A percentile compares a stretch with the other conserved stretches of the same genome.
These are phyloP conservation scores for Fusarium brevicatenulatum DNA, from an alignment of 2,329 filamentous ascomycete genomes.

Conservation along the genomic window DNA sequence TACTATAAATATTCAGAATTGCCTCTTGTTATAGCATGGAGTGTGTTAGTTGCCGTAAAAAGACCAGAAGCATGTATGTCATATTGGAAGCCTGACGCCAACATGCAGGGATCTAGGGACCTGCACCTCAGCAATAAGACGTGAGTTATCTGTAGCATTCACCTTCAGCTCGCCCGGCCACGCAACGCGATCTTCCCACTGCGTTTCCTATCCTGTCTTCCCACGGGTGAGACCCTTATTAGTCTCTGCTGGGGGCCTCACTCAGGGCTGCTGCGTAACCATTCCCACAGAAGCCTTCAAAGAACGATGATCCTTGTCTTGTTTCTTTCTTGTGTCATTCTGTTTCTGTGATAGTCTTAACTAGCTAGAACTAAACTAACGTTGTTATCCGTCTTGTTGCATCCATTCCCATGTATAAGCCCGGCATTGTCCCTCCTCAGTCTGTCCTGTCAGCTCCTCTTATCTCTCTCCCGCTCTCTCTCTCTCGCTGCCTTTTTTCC, in stretches of 20 bases:
- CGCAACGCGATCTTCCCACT: constrained; percentile 18
- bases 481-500: constrained; percentile 3
- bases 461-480: constrained; percentile 3
- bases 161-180: constrained; percentile 24
- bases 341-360: constrained; percentile 15
- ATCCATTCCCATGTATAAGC: constrained; percentile 16
- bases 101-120: constrained; percentile 38
- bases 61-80: constrained; percentile 8
- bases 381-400: constrained; percentile 3
- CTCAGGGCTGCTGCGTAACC: constrained; percentile 33
- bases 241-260: constrained; percentile 13
- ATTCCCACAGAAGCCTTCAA: not conserved
- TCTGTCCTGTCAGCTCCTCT: constrained; percentile 9
- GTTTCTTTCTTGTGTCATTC: constrained; percentile 15
- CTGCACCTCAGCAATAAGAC: constrained; percentile 24
- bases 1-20: constrained; percentile 19
- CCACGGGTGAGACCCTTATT: constrained; percentile 22
- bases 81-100: constrained; percentile 26
- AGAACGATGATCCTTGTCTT: constrained; percentile 26
- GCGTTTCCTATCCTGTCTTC: constrained; percentile 18
- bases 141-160: not conserved
- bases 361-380: not conserved
- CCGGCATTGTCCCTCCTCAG: constrained; percentile 17
- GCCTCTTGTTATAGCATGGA: constrained; percentile 7
- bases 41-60: constrained; percentile 1